phyloP scores from a whole-genome alignment of 352 stramenopile genomes.

The Phytophthora nicotianae region DNA sequence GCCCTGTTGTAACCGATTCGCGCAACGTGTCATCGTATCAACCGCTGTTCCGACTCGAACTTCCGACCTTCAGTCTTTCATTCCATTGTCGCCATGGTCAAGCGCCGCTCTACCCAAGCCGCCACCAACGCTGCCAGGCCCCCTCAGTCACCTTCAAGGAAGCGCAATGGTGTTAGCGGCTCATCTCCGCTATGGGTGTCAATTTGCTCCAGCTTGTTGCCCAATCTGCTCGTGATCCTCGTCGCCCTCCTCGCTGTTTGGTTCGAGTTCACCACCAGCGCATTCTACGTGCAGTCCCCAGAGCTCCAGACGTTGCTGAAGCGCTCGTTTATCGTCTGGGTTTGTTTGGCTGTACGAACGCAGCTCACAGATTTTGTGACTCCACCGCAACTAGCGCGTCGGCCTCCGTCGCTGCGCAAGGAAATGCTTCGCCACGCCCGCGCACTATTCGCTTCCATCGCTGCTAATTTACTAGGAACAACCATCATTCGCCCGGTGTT shows the following conservation, averaged over 20 bases:
- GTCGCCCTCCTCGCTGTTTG: conserved; percentile 48
- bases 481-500: conserved; percentile 68
- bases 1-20: conserved; percentile 3
- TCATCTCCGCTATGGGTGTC: conserved; percentile 21
- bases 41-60: conserved; percentile 25
- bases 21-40: conserved; percentile 24
- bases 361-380: conserved; percentile 55
- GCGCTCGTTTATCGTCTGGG: conserved; percentile 62
- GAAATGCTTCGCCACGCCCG: conserved; percentile 41
- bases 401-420: conserved; percentile 42
- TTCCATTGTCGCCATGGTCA: conserved; percentile 17
- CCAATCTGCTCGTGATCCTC: conserved; percentile 43
- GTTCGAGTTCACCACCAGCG: conserved; percentile 62
- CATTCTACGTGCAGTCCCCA: conserved; percentile 51
- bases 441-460: conserved; percentile 54
- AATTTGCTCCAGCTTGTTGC: conserved; percentile 38
- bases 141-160: neutral
- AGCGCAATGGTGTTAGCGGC: neutral
- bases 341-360: conserved; percentile 54
- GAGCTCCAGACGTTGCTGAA: conserved; percentile 54
- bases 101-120: conserved; percentile 11
- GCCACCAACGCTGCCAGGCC: conserved; percentile 3
- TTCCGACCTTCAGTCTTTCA: conserved; percentile 28
- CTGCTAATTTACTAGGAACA: conserved; percentile 70
- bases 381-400: conserved; percentile 32